Conservation (phyloP, 164 flowering plant species). For the Magnolia changhungtana region DNA sequence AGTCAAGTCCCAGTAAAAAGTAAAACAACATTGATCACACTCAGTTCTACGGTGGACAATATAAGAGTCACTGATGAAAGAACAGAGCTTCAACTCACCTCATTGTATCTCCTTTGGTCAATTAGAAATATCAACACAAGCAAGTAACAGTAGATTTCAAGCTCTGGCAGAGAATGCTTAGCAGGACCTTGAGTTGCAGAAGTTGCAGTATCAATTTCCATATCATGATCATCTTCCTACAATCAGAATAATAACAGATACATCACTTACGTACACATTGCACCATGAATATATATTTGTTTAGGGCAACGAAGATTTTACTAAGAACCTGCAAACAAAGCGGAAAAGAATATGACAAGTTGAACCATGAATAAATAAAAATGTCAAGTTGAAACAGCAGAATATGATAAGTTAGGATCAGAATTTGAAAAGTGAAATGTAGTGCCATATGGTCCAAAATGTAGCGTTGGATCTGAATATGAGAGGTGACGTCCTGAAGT, state of each 20-base stretch:
- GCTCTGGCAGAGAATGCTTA: conserved; percentile 73
- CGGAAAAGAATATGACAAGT: no score
- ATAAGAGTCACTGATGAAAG: background rate
- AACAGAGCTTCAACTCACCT: conserved; percentile 39
- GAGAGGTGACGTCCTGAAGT: no score
- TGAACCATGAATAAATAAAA: no score
- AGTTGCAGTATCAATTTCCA: conserved; percentile 87
- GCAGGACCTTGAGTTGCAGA: conserved; percentile 47
- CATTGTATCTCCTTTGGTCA: conserved; percentile 76
- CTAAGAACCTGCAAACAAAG: no score
- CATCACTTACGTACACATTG: no score
- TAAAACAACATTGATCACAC: background rate
- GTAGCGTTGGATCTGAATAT: no score
- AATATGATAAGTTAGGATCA: no score
- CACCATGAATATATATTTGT: no score
- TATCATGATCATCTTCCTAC: conserved; percentile 80
- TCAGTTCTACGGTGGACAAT: background rate
- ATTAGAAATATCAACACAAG: conserved; percentile 76
- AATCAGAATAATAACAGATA: conserved; percentile 12
- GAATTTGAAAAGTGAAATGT: no score
- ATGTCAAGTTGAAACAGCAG: no score
- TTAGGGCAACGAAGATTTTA: no score
- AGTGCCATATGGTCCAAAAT: no score
- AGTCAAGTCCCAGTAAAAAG: background rate
- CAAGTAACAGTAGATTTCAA: conserved; percentile 83